These are phyloP conservation scores for Limtongia smithiae DNA, from an alignment of 805 yeast species.

Conservation along the genomic window DNA sequence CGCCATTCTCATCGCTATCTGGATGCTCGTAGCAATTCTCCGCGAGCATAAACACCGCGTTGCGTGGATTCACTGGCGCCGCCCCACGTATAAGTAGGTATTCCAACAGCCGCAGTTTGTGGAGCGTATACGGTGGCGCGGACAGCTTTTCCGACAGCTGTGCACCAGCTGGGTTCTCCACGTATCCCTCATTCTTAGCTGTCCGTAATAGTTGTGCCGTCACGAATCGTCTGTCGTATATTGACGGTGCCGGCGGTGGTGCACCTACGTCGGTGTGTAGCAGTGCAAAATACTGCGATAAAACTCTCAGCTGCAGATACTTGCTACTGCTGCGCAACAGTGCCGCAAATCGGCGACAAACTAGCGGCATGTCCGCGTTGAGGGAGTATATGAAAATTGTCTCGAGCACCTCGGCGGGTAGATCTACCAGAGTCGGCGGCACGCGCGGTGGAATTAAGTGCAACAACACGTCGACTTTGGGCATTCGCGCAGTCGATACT, in stretches of 20 bases:
- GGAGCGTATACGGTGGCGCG: constrained; percentile 7
- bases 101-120: constrained; percentile 14
- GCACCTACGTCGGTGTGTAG: too few relatives aligned
- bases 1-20: not conserved
- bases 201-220: constrained; percentile 4
- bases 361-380: constrained; percentile 11
- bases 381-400: constrained; percentile 13
- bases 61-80: constrained; percentile 12
- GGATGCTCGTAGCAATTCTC: constrained; percentile 13
- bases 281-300: constrained; percentile 1
- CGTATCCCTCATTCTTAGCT: constrained; percentile 3
- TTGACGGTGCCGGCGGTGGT: constrained; percentile 1
- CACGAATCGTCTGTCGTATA: constrained; percentile 11
- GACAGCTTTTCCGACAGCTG: constrained; percentile 8
- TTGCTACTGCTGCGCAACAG: constrained; percentile 3
- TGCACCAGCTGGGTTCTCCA: not conserved
- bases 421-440: constrained; percentile 1
- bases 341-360: constrained; percentile 3
- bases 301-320: constrained; percentile 7
- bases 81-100: constrained; percentile 11
- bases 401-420: constrained; percentile 21
- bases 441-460: too few relatives aligned
- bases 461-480: too few relatives aligned
- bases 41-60: constrained; percentile 6
- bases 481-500: too few relatives aligned